Percentiles rank a stretch among this genome's conserved stretches.
Evolutionary conservation across 441 rosid genomes (phyloP).

Genomic region (Gossypium davidsonii): DNA sequence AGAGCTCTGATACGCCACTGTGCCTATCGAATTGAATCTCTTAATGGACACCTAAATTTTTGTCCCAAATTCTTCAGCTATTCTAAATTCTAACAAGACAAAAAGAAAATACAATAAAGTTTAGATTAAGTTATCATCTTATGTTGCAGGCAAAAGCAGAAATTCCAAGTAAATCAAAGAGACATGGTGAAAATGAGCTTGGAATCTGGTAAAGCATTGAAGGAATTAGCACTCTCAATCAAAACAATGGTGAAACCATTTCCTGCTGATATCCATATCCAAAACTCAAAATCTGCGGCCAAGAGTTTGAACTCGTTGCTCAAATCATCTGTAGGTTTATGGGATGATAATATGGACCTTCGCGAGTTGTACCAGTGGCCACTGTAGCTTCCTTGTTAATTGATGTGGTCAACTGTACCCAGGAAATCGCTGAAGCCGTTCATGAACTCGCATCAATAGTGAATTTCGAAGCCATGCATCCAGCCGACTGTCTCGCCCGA

Average conservation of each 20-base stretch:
- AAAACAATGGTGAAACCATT: constrained; percentile 30
- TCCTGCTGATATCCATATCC: constrained; percentile 26
- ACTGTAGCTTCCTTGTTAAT: constrained; percentile 36
- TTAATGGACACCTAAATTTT: too few species aligned
- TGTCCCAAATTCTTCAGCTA: too few species aligned
- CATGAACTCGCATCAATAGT: constrained; percentile 40
- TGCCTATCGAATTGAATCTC: too few species aligned
- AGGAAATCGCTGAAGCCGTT: constrained; percentile 38
- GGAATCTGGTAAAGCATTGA: constrained; percentile 33
- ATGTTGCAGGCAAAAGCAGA: constrained; percentile 23
- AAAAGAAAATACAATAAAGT: too few species aligned
- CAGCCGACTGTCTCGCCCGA: constrained; percentile 23
- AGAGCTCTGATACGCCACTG: too few species aligned
- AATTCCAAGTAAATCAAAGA: constrained; percentile 24
- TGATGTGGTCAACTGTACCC: constrained; percentile 36
- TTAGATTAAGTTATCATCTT: not conserved
- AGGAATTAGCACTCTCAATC: constrained; percentile 29
- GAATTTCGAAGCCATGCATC: constrained; percentile 18
- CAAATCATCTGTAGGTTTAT: constrained; percentile 28
- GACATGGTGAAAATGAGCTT: constrained; percentile 26
- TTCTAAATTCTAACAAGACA: too few species aligned
- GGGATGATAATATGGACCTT: constrained; percentile 31
- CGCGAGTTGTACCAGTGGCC: constrained; percentile 27
- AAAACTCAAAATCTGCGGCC: constrained; percentile 24
- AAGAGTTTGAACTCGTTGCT: constrained; percentile 36